Evolutionary conservation across 2,329 filamentous ascomycete species (phyloP), one percentile per base, ranked within the genome.

Genomic region (Fusarium penzigii): DNA sequence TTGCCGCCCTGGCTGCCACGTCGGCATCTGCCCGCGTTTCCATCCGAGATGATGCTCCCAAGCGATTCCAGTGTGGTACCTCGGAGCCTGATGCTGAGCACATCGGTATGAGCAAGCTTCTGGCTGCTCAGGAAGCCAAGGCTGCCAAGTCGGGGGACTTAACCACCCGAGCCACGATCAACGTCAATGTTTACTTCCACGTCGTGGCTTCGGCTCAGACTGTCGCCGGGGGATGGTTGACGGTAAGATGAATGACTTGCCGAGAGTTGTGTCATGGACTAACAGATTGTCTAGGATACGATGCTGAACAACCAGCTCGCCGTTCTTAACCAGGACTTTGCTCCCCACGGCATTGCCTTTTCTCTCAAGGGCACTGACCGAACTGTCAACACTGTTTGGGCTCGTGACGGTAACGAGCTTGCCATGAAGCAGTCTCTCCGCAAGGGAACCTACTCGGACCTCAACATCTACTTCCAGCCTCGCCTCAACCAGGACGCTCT

Each of bases 381-480:
- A 46, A 77, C 77, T 42, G 62, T 79, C 63, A 78, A 81, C 67
- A 44, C 65, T 20, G 62, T 62, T 55, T 81, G 77, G 77, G 73
- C 75, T n/a, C 54, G 39, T 3, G 45, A 74, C 53, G 49, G 55
- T 32, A 57, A 58, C 44, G 71, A 78, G 63, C 53, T 72, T 39
- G 66, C 62, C 42, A 79, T 78, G 75, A 78, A 78, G 70, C 63
- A 62, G 17, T 59, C 72, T 29, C 72, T 79, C 42, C 74, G 75
- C 62, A 70, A 75, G 65, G 73, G 73, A 51, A 67, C 58, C 43
- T 75, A 75, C 62, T 48, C 63, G 11, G 66, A 73, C 55, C 71
- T 80, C 48, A 80, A 80, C 70, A 40, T 79, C 41, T 79, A 79
- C 71, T 76, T 77, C 66, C 66, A 74, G 46, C 62, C 63, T 17